These are phyloP conservation scores for Ramichloridium luteum DNA, from an alignment of 2,329 filamentous ascomycete genomes.

Conservation along the genomic window DNA sequence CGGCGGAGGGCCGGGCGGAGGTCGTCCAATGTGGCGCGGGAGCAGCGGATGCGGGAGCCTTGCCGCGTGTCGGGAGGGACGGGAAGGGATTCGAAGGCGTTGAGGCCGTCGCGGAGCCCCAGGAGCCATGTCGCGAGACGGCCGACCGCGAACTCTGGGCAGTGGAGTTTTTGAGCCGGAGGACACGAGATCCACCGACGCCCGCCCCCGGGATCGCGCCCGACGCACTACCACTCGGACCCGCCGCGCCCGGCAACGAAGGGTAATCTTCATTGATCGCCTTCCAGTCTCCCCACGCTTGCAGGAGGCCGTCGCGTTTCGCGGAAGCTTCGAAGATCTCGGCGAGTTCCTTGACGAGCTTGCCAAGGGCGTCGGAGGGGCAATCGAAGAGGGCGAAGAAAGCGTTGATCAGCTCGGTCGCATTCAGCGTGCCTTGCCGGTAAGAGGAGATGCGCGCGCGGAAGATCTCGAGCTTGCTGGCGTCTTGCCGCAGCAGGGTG, in stretches of 20 bases:
- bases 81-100: slow-evolving; percentile 17
- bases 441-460: slow-evolving; percentile 69
- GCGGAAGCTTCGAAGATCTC: slow-evolving; percentile 77
- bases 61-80: slow-evolving; percentile 15
- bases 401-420: slow-evolving; percentile 67
- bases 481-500: slow-evolving; percentile 67
- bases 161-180: slow-evolving; percentile 58
- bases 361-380: slow-evolving; percentile 68
- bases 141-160: slow-evolving; percentile 53
- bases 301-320: slow-evolving; percentile 62
- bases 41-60: slow-evolving; percentile 11
- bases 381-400: slow-evolving; percentile 81
- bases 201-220: slow-evolving; percentile 38
- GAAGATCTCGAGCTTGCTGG: slow-evolving; percentile 63
- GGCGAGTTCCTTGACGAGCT: slow-evolving; percentile 78
- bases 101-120: slow-evolving; percentile 32
- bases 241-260: slow-evolving; percentile 63
- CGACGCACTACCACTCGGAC: slow-evolving; percentile 47
- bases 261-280: slow-evolving; percentile 95
- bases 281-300: slow-evolving; percentile 89
- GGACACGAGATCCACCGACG: slow-evolving; percentile 47
- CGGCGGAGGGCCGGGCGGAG: slow-evolving; percentile 19
- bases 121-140: slow-evolving; percentile 45
- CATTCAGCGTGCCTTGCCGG: slow-evolving; percentile 54
- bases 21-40: slow-evolving; percentile 20